Base-by-base conservation (phyloP, 2,329 filamentous ascomycete species). In the Sporothrix variecibatus region DNA sequence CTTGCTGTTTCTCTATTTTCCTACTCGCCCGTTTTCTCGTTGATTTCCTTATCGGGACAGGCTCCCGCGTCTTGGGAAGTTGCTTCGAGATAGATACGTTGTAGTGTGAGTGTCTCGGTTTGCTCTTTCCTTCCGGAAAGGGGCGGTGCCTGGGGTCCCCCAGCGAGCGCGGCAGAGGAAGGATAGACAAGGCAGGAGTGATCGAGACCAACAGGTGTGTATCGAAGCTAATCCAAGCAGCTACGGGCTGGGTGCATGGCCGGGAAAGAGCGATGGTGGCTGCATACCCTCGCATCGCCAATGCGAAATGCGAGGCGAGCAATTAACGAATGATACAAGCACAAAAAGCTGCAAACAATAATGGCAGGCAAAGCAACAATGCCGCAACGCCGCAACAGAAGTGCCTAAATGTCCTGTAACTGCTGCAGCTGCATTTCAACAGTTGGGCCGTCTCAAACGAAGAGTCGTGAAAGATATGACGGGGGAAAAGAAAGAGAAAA, bases 21-120 rank as follows among this genome's bases (percentile, higher is more conserved):
- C 38, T 60, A 34, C 74, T 71, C 58, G 26, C 31, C 12, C 43
- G 6, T 76, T 28, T 68, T 28, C 38, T 68, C 73, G 53, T 65
- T 65, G n/a, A 38, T 72, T 58, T 72, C 71, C 60, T 67, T 67
- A 72, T 72, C 71, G 60, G 71, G 60, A 72, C 49, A 28, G n/a
- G n/a, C n/a, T 65, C 28, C 43, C 20, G 58, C 31, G 40, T 43
- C 58, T 62, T 23, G 58, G 58, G 28, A 43, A 43, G 40, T 43
- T 43, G 9, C 9, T 2, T 43, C 40, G 12, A 43, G 40, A 43
- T 31, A 7, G 23, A n/a, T 51, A 23, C 51, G 20, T 9, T 23
- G 51, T 28, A 17, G 53, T 53, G 12, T 43, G 40, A 11, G 28
- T 62, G 53, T 71, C 3, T 71, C 34, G 67, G 53, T n/a, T 46